Conservation (phyloP, 2,329 filamentous ascomycete species). For the Colletotrichum camelliae region DNA sequence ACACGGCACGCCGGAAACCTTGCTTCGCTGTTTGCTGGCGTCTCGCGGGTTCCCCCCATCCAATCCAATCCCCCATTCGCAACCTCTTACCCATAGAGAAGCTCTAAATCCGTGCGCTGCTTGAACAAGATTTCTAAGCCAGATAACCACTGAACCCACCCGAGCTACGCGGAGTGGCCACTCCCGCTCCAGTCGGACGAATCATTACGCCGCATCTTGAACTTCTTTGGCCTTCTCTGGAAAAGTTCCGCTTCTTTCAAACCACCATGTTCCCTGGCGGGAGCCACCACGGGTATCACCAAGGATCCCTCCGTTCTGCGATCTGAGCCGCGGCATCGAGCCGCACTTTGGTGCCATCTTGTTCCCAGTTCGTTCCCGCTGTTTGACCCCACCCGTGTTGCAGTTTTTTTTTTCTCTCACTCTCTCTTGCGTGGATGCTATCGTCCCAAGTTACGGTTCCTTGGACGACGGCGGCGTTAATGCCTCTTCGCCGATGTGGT, state of each 20-base stretch:
- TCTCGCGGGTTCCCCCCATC: not conserved
- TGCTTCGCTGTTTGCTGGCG: not conserved
- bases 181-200: not conserved
- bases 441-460: not conserved
- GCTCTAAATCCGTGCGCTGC: not conserved
- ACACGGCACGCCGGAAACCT: not conserved
- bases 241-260: slow-evolving; percentile 11
- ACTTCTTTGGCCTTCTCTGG: slow-evolving; percentile 8
- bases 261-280: not conserved
- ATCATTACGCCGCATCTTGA: slow-evolving; percentile 1
- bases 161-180: not conserved
- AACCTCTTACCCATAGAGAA: not conserved
- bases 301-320: not conserved
- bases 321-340: slow-evolving; percentile 14
- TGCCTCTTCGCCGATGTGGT: slow-evolving; percentile 7
- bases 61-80: not conserved
- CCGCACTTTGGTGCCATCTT: slow-evolving; percentile 6
- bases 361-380: slow-evolving; percentile 14
- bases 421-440: not conserved
- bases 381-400: slow-evolving; percentile 7
- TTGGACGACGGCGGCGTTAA: slow-evolving; percentile 17
- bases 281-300: not conserved
- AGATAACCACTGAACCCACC: slow-evolving; percentile 1
- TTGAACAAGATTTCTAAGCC: slow-evolving; percentile 13
- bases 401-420: not conserved